These are phyloP conservation scores for Striga asiatica DNA, from an alignment of 257 asterid species.

Conservation along the genomic window DNA sequence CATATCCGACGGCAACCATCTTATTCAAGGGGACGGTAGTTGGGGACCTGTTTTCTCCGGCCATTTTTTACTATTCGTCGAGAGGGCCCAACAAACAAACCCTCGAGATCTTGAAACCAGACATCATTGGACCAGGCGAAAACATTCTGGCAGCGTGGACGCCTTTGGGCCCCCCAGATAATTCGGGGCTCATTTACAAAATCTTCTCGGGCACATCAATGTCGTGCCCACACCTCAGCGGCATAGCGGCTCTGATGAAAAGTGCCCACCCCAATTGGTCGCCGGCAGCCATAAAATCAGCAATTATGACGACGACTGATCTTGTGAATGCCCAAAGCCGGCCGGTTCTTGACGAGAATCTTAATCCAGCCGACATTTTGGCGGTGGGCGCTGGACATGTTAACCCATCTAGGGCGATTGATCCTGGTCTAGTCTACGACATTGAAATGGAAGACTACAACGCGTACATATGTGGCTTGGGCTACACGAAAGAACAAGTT, in stretches of 20 bases:
- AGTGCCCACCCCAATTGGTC: slow-evolving; percentile 30
- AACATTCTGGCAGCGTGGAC: slow-evolving; percentile 37
- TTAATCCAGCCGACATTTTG: slow-evolving; percentile 14
- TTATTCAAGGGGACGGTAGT: slow-evolving; percentile 20
- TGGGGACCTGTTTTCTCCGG: slow-evolving; percentile 21
- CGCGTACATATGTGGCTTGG: slow-evolving; percentile 24
- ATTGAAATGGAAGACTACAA: slow-evolving; percentile 17
- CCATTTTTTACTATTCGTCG: slow-evolving; percentile 19
- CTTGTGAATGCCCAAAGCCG: not conserved
- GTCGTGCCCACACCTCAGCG: slow-evolving; percentile 30
- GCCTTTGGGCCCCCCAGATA: not conserved
- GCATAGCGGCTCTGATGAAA: slow-evolving; percentile 24
- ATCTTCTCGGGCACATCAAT: slow-evolving; percentile 26
- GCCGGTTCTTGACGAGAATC: slow-evolving; percentile 17
- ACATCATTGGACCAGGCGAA: slow-evolving; percentile 28
- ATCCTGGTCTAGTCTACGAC: slow-evolving; percentile 29
- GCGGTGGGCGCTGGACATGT: slow-evolving; percentile 27
- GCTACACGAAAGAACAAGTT: slow-evolving; percentile 22
- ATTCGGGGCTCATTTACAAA: slow-evolving; percentile 14
- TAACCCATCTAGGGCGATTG: slow-evolving; percentile 25
- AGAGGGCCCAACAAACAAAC: slow-evolving; percentile 21
- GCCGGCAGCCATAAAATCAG: slow-evolving; percentile 24
- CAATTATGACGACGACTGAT: slow-evolving; percentile 26
- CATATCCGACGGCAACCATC: slow-evolving; percentile 16
- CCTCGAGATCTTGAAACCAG: slow-evolving; percentile 31